Percentiles rank a stretch among this genome's conserved stretches.
phyloP scores from a whole-genome alignment of 768 basidiomycete genomes.

The Macrocybe gigantea region DNA sequence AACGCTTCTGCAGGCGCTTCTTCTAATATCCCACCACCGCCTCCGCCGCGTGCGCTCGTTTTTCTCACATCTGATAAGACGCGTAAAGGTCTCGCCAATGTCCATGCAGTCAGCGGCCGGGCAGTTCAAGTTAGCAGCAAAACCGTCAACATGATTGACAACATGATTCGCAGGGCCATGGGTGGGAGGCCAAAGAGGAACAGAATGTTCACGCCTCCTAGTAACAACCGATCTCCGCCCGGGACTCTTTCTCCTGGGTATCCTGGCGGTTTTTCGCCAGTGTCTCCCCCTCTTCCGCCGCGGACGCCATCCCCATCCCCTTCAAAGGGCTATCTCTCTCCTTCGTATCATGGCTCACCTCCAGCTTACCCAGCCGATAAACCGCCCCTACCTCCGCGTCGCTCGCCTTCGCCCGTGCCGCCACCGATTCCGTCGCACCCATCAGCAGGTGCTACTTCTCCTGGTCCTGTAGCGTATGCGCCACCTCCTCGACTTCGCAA shows the following conservation, averaged over 20 bases:
- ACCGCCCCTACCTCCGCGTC: slow-evolving; percentile 27
- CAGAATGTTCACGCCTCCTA: slow-evolving; percentile 7
- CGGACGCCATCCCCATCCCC: slow-evolving; percentile 11
- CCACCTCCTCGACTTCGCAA: slow-evolving; percentile 11
- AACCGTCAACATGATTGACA: slow-evolving; percentile 56
- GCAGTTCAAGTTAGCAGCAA: slow-evolving; percentile 62
- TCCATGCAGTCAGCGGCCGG: slow-evolving; percentile 60
- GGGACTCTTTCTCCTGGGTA: not conserved
- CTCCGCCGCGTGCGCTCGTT: slow-evolving; percentile 41
- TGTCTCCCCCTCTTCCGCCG: slow-evolving; percentile 14
- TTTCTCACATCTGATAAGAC: slow-evolving; percentile 58
- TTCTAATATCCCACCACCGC: slow-evolving; percentile 11
- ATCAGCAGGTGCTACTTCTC: slow-evolving; percentile 5
- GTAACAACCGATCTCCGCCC: not conserved
- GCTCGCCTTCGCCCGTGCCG: slow-evolving; percentile 21
- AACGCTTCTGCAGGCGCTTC: not conserved
- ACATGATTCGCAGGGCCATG: slow-evolving; percentile 51
- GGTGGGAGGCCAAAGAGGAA: slow-evolving; percentile 35
- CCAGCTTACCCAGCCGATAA: slow-evolving; percentile 9
- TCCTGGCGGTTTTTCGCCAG: not conserved
- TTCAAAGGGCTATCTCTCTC: slow-evolving; percentile 10
- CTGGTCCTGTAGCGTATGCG: not conserved
- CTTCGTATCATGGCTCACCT: slow-evolving; percentile 10
- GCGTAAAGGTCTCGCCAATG: slow-evolving; percentile 48
- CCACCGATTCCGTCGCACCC: slow-evolving; percentile 32